Base-by-base conservation (phyloP, 176 grass and related monocot genomes). In the Raddia distichophylla region DNA sequence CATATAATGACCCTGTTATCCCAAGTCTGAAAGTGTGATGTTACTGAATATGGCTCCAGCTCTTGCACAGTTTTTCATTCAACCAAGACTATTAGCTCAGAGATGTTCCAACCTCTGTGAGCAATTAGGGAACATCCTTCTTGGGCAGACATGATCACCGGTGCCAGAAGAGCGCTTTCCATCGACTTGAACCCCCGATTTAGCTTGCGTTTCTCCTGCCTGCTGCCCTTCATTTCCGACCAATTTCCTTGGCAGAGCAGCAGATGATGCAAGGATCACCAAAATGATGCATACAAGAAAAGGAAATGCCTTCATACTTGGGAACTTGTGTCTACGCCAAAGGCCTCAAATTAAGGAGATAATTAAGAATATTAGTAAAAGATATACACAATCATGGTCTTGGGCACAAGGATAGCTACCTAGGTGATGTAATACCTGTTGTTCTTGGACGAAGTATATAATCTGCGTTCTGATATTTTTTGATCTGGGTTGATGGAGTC, bases 71-170 rank as follows among this genome's bases (percentile, higher is more conserved):
- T 46, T 77, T 45, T 82, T 3, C 10, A 47, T 48, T 78, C 64
- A 82, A 6, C 11, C 86, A 48, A 35, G 56, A 46, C 45, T 27
- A 15, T 82, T 87, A 49, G 22, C 47, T 27, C 15, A 10, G 6
- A 52, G 4, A 16, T 50, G n/a, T 27, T 49, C 66, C 64, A 77
- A 16, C 48, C 8, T 64, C 10, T 74, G 18, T 7, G 37, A 45
- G 65, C 86, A 87, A 11, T 5, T 50, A 3, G 78, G 78, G 33
- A 37, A 78, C 37, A 22, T 17, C 56, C 1, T 22, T 57, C 65
- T 47, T 1, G 47, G 57, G 73, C 86, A 87, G 40, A 40, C 49
- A 48, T 87, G 86, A 2, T 83, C 56, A 19, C 85, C 85, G 32
- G 64, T 22, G 37, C 86, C 85, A 1, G 79, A 32, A 27, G 65